Evolutionary conservation across 2,329 filamentous ascomycete genomes (phyloP).

Genomic region (Volutella citrinella): DNA sequence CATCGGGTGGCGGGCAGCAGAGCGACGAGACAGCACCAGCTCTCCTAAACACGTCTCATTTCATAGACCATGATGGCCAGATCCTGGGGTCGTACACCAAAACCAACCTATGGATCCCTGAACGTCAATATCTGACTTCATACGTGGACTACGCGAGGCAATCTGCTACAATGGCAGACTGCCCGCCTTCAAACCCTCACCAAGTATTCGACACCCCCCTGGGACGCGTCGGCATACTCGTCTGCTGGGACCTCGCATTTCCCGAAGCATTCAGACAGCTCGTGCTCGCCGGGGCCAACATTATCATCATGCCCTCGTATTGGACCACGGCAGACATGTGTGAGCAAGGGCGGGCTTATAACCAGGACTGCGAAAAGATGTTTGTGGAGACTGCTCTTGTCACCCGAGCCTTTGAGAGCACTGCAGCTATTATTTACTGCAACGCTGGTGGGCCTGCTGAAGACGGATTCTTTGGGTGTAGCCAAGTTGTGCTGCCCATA

Average conservation of each 20-base stretch:
- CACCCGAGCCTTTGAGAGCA: conserved; percentile 70
- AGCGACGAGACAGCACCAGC: conserved; percentile 44
- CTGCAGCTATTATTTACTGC: conserved; percentile 65
- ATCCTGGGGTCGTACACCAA: conserved; percentile 67
- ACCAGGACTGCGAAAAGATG: conserved; percentile 59
- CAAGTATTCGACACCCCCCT: conserved; percentile 58
- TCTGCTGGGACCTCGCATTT: conserved; percentile 79
- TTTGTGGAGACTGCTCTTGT: conserved; percentile 64
- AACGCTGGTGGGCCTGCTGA: conserved; percentile 57
- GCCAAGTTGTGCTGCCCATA: conserved; percentile 67
- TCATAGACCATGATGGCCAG: conserved; percentile 60
- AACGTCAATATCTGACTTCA: conserved; percentile 53
- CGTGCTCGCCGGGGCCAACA: conserved; percentile 63
- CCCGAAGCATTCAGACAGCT: conserved; percentile 74
- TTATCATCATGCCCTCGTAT: conserved; percentile 70
- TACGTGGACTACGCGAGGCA: conserved; percentile 17
- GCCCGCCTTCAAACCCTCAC: conserved; percentile 37
- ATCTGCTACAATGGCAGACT: conserved; percentile 43
- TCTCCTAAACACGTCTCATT: conserved; percentile 64
- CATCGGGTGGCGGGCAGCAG: conserved; percentile 2
- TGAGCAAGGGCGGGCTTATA: conserved; percentile 50
- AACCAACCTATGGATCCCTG: conserved; percentile 73
- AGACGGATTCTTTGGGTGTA: conserved; percentile 37
- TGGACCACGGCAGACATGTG: conserved; percentile 55
- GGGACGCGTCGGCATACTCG: conserved; percentile 56